Evolutionary conservation across 148 eudicot genomes (phyloP), one percentile per base, ranked within the genome.

Genomic region (Cornus controversa): DNA sequence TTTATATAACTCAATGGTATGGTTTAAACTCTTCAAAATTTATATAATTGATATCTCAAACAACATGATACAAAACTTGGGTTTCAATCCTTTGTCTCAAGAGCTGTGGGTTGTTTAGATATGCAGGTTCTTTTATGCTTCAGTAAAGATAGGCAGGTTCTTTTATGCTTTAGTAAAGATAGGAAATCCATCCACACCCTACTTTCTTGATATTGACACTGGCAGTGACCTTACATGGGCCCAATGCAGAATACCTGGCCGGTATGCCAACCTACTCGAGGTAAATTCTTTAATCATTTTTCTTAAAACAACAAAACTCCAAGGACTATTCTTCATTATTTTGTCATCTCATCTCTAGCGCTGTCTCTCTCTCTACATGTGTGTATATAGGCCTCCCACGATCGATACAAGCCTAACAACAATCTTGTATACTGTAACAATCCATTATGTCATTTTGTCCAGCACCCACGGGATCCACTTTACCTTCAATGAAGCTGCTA

Each of bases 351-450:
- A n/a, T n/a, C n/a, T n/a, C n/a, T n/a, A n/a, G n/a, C n/a, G n/a
- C n/a, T 47, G 10, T 71, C n/a, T 45, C 60, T 22, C 62, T 0
- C 62, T 15, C 2, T 54, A 0, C 15, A 54, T 54, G 62, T 16
- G 15, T 54, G 2, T 34, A 42, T 81, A 60, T 66, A 77, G 84
- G 70, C 64, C 71, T 81, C 77, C 27, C 37, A 79, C 42, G n/a
- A 11, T 26, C 74, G 78, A 26, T 79, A 79, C 77, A 60, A 72
- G 69, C 78, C 78, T 3, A 73, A 79, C 28, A 36, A 74, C 29
- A 79, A 79, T 58, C 78, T 40, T 28, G 24, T 78, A 66, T 36
- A 20, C n/a, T 82, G 81, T 63, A 62, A 74, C 22, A 81, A 82
- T 29, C 81, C 78, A 36, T 29, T 82, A 8, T 82, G 84, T 26